These are phyloP conservation scores for Polychaeton citri DNA, from an alignment of 2,329 filamentous ascomycete species.

Conservation along the genomic window DNA sequence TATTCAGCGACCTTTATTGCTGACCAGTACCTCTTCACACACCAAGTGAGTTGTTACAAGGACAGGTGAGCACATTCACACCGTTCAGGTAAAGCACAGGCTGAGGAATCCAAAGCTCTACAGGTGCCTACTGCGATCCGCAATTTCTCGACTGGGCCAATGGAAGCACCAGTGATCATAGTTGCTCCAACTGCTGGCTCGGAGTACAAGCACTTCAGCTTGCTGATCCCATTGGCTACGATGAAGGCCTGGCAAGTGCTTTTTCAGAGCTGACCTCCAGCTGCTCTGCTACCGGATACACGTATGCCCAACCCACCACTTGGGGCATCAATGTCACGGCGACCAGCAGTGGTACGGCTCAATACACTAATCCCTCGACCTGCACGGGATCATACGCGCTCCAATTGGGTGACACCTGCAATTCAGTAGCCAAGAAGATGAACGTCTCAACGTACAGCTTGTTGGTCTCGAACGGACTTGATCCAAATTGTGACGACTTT, in stretches of 20 bases:
- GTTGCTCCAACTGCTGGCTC: slow-evolving; percentile 2
- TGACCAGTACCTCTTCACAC: neutral
- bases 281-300: neutral
- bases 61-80: neutral
- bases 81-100: too few species aligned
- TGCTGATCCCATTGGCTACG: slow-evolving; percentile 1
- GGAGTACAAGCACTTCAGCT: slow-evolving; percentile 1
- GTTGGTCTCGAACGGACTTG: neutral
- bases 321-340: neutral
- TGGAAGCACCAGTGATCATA: neutral
- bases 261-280: neutral
- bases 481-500: neutral
- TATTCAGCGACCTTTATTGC: neutral
- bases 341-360: too few species aligned
- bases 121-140: too few species aligned
- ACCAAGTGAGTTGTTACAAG: neutral
- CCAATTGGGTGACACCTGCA: neutral
- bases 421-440: neutral
- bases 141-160: too few species aligned
- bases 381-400: neutral
- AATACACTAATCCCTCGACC: too few species aligned
- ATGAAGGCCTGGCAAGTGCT: neutral
- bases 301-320: too few species aligned
- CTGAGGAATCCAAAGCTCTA: too few species aligned
- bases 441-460: neutral